A percentile compares a stretch with the other conserved stretches of the same genome.
Evolutionary conservation across 257 asterid species (phyloP).

Genomic region (Knoxia roxburghii): DNA sequence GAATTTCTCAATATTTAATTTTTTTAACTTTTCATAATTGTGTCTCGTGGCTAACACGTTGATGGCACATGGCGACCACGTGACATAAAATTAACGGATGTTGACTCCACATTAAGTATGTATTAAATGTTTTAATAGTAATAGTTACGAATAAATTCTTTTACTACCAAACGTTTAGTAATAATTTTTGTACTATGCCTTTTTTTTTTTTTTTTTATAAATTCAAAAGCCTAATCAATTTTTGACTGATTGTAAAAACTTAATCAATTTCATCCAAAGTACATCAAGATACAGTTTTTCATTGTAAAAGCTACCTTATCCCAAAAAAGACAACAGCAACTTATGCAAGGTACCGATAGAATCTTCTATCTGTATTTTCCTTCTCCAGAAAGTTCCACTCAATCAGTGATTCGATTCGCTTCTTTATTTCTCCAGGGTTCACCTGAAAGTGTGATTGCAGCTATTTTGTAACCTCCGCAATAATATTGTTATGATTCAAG

Average conservation of each 20-base stretch:
- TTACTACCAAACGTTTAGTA: too few relatives aligned
- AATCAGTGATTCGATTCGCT: slow-evolving; percentile 75
- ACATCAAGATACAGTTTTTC: slow-evolving; percentile 13
- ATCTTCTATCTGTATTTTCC: slow-evolving; percentile 56
- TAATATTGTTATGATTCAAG: slow-evolving; percentile 77
- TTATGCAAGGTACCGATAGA: slow-evolving; percentile 70
- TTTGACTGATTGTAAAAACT: not conserved
- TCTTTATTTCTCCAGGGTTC: slow-evolving; percentile 77
- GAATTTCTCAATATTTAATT: too few relatives aligned
- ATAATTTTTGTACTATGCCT: too few relatives aligned
- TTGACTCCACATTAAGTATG: too few relatives aligned
- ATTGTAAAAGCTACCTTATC: slow-evolving; percentile 8
- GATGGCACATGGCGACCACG: too few relatives aligned
- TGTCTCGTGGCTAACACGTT: too few relatives aligned
- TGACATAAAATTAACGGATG: too few relatives aligned
- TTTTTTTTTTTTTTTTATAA: too few relatives aligned
- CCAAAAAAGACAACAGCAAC: slow-evolving; percentile 4
- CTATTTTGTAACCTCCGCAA: slow-evolving; percentile 80
- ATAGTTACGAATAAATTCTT: too few relatives aligned
- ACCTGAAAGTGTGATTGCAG: slow-evolving; percentile 78
- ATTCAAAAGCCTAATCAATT: not conserved
- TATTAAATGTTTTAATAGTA: too few relatives aligned
- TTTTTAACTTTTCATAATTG: too few relatives aligned
- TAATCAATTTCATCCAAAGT: slow-evolving; percentile 9
- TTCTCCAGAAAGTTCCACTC: slow-evolving; percentile 85